phyloP scores from a whole-genome alignment of 192 early-diverging fungal genomes.

The Umbelopsis vinacea region DNA sequence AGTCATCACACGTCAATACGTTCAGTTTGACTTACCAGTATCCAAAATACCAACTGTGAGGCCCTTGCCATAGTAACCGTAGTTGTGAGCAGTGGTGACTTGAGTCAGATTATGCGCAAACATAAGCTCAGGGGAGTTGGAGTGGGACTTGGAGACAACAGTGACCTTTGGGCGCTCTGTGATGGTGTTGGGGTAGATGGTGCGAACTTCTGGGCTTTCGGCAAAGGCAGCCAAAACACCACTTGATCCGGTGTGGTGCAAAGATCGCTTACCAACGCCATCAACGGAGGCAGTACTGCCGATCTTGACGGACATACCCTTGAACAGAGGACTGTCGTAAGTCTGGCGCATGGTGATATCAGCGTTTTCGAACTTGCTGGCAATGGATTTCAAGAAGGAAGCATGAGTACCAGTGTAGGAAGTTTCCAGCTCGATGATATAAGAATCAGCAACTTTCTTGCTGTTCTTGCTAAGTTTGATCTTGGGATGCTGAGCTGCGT shows the following conservation, averaged over 20 bases:
- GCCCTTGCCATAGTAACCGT: conserved; percentile 61
- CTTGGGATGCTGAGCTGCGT: conserved; percentile 12
- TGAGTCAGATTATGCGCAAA: conserved; percentile 56
- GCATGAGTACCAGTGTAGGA: not conserved
- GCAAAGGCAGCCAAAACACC: conserved; percentile 10
- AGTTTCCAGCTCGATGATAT: not conserved
- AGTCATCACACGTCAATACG: not conserved
- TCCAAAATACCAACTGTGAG: conserved; percentile 72
- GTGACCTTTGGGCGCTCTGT: conserved; percentile 25
- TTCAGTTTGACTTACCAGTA: conserved; percentile 46
- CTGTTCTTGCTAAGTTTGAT: conserved; percentile 4
- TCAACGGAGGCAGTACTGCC: not conserved
- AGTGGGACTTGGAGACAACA: not conserved
- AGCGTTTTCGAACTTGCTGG: conserved; percentile 8
- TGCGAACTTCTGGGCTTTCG: conserved; percentile 16
- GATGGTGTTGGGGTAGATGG: conserved; percentile 33
- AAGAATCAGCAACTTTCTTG: not conserved
- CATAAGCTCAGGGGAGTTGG: conserved; percentile 22
- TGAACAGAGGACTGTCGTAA: conserved; percentile 14
- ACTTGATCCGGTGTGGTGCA: not conserved
- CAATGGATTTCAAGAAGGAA: not conserved
- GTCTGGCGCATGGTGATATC: conserved; percentile 9
- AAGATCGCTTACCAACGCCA: not conserved
- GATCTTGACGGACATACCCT: conserved; percentile 13
- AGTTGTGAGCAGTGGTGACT: conserved; percentile 48